These are phyloP conservation scores for Aspergillus pseudoterreus DNA, from an alignment of 2,329 filamentous ascomycete genomes.

Conservation along the genomic window DNA sequence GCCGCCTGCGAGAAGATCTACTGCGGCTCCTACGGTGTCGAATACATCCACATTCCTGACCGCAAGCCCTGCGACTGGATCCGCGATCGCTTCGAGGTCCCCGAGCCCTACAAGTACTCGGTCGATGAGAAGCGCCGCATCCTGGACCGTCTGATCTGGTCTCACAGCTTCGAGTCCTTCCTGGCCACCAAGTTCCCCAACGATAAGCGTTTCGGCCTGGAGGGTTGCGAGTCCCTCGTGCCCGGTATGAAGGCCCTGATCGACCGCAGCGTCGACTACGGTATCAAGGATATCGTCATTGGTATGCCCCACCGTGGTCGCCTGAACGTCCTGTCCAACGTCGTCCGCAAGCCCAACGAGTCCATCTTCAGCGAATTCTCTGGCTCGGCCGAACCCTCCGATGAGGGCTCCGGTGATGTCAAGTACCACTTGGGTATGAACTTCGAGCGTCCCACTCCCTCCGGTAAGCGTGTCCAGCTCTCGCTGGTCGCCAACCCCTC, in stretches of 20 bases:
- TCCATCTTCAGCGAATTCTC: conserved; percentile 99
- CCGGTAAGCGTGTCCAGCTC: conserved; percentile 97
- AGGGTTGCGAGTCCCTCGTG: conserved; percentile 94
- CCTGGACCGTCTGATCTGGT: conserved; percentile 96
- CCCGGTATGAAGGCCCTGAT: conserved; percentile 99
- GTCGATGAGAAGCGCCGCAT: conserved; percentile 98
- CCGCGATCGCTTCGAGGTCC: conserved; percentile 88
- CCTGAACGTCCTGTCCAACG: conserved; percentile 96
- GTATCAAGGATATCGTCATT: conserved; percentile 98
- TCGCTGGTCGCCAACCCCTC: conserved; percentile 98
- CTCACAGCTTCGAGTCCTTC: conserved; percentile 94
- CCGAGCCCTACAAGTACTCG: conserved; percentile 92
- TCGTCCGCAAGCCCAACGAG: conserved; percentile 98
- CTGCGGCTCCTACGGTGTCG: conserved; percentile 93
- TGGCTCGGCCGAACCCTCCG: conserved; percentile 78
- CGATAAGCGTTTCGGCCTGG: conserved; percentile 97
- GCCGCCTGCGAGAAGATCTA: conserved; percentile 91
- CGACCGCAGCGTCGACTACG: conserved; percentile 96
- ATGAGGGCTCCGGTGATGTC: conserved; percentile 96
- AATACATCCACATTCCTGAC: conserved; percentile 99
- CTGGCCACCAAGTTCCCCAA: conserved; percentile 97
- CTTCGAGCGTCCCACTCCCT: conserved; percentile 96
- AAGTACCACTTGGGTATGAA: conserved; percentile 99
- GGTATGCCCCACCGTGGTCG: conserved; percentile 99
- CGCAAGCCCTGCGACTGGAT: conserved; percentile 98